These are phyloP conservation scores for Vigna angularis DNA, from an alignment of 306 rosid species.

Conservation along the genomic window DNA sequence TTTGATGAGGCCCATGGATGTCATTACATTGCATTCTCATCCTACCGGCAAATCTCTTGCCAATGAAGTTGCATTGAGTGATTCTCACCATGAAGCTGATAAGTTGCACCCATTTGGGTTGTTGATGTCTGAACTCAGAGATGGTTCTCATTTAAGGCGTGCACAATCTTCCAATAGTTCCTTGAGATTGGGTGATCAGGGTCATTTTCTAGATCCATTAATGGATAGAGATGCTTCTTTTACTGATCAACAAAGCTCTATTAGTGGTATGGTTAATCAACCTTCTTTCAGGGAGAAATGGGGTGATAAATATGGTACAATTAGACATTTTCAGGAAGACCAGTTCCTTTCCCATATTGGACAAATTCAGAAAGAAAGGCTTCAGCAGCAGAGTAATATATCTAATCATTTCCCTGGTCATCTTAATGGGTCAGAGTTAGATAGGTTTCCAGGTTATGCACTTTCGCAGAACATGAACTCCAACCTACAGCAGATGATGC, in stretches of 20 bases:
- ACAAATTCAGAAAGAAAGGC: conserved; percentile 55
- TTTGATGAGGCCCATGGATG: conserved; percentile 49
- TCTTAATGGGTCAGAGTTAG: conserved; percentile 54
- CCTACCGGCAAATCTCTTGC: conserved; percentile 45
- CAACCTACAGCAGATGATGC: conserved; percentile 55
- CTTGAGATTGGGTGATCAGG: conserved; percentile 59
- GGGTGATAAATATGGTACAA: conserved; percentile 52
- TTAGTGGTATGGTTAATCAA: conserved; percentile 54
- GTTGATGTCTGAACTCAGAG: conserved; percentile 72
- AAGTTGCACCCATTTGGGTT: conserved; percentile 80
- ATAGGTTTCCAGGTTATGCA: conserved; percentile 55
- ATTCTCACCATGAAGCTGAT: conserved; percentile 52
- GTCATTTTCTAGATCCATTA: conserved; percentile 58
- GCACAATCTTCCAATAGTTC: conserved; percentile 63
- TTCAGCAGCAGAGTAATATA: conserved; percentile 55
- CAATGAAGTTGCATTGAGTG: conserved; percentile 53
- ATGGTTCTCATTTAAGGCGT: conserved; percentile 58
- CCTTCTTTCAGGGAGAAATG: conserved; percentile 56
- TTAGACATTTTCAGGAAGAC: conserved; percentile 51
- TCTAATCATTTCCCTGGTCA: conserved; percentile 53
- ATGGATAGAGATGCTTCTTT: conserved; percentile 51
- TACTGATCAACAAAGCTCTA: conserved; percentile 52
- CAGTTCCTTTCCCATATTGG: conserved; percentile 53
- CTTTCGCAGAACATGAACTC: conserved; percentile 52
- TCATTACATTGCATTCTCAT: conserved; percentile 47